Base-by-base conservation (phyloP, 306 rosid genomes). In the Nissolia schottii region DNA sequence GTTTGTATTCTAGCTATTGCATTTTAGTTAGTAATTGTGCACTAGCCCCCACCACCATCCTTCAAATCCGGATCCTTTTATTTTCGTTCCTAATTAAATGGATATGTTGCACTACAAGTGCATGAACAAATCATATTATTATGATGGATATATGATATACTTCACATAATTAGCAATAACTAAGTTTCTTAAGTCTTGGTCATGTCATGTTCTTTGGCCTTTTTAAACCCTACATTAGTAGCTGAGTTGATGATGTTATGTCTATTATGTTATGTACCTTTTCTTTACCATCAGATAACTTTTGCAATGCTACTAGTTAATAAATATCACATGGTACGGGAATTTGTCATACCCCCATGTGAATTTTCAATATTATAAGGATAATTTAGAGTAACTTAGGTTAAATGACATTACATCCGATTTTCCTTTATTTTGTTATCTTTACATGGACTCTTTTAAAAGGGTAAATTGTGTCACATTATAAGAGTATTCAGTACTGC, bases 1-100 rank as follows among this genome's bases (percentile, higher is more conserved):
- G 13, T 63, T 68, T 76, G 77, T 62, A 68, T 68, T 45, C 27
- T 19, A 74, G 71, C 48, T 27, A 28, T 51, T 62, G 40, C 40
- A 41, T 54, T 61, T 53, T 31, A 7, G 35, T 22, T 50, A 51
- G 24, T 11, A 65, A 57, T n/a, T 65, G 65, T 20, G 49, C 46
- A 55, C 65, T 22, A 16, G 10, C 63, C 5, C 38, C 0, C 53
- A 5, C 46, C 16, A 1, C 29, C 69, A 5, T 5, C n/a, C 28
- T n/a, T n/a, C n/a, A n/a, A n/a, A n/a, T n/a, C n/a, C n/a, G n/a
- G 13, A 4, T 49, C 19, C 51, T 11, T 38, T 45, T 18, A 2
- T 61, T 1, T n/a, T 1, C 20, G 19, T 77, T 38, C 29, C 29
- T 37, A 37, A 37, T 72, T 53, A 69, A 34, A 40, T 70, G 35